Conservation (phyloP, 2,329 filamentous ascomycete genomes). For the Fusarium chlamydosporum region DNA sequence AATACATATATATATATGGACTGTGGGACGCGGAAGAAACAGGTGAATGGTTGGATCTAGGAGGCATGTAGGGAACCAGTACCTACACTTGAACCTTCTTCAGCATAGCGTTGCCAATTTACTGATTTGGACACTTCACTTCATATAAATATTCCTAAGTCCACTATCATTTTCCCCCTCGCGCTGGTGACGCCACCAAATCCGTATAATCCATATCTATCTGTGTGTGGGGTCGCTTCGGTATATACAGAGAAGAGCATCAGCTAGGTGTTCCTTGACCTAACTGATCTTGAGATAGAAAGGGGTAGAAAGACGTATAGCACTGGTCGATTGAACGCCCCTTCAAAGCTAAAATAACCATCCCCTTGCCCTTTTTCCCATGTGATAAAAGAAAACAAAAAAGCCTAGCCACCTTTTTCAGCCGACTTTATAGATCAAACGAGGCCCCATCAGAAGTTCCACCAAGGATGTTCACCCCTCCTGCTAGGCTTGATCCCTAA, state of each 20-base stretch:
- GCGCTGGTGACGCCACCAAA: constrained; percentile 23
- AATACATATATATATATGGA: neutral
- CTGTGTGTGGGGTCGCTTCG: constrained; percentile 21
- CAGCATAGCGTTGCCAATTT: constrained; percentile 36
- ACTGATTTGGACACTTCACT: constrained; percentile 13
- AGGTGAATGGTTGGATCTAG: constrained; percentile 14
- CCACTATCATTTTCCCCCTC: constrained; percentile 25
- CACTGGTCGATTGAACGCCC: constrained; percentile 49
- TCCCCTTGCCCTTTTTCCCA: constrained; percentile 26
- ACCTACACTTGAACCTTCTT: constrained; percentile 33
- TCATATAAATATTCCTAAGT: constrained; percentile 1
- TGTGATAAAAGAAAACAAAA: constrained; percentile 32
- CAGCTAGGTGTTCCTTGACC: constrained; percentile 17
- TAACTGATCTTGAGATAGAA: constrained; percentile 26
- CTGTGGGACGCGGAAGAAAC: constrained; percentile 1
- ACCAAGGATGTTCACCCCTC: constrained; percentile 1
- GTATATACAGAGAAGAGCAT: constrained; percentile 39
- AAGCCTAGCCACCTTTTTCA: constrained; percentile 23
- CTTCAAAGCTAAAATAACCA: constrained; percentile 35
- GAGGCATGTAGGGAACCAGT: constrained; percentile 32
- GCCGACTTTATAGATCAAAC: constrained; percentile 11
- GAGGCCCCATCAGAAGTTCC: constrained; percentile 11
- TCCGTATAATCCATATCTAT: constrained; percentile 36
- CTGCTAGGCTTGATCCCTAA: constrained; percentile 1
- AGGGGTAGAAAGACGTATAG: constrained; percentile 20